Base-by-base conservation (phyloP, 352 stramenopile species). In the Phytophthora fragariaefolia region DNA sequence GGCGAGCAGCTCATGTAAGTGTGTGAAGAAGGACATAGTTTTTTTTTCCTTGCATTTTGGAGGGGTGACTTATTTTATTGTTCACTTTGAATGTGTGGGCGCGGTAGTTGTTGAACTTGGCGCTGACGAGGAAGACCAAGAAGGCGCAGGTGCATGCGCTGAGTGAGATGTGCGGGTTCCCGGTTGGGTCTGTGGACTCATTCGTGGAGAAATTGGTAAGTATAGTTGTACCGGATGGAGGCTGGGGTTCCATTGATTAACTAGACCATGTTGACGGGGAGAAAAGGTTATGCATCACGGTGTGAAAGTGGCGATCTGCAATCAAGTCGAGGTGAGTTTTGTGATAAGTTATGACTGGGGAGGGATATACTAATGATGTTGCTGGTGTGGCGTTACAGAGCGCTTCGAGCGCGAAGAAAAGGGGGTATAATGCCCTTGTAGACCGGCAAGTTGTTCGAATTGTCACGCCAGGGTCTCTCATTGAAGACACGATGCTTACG, bases 261-360 rank as follows among this genome's bases (percentile, higher is more conserved):
- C 30, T 36, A 12, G 12, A 6, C 6, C 12, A 8, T 57, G 24
- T 4, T 49, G 7, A 15, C 50, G 23, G 38, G 30, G 26, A 7
- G 22, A 46, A 5, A 40, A 91, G 83, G 83, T 92, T 40, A 92
- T 91, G 77, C 86, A 94, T 58, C 86, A 94, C 58, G 86, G 86
- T 6, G 73, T 91, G 1, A 94, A 92, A 64, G 83, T 94, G n/a
- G 86, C 86, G 2, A 88, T 94, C 43, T 94, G 86, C 58, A 92
- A 92, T 61, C 86, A 94, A 74, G 71, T 90, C 7, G 84, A 94
- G 76, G 83, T 91, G 18, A 1, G 40, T 53, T 52, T 9, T 7
- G 30, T 36, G 30, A 36, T 36, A 1, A 1, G 10, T 36, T 36
- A 8, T 0, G 30, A 36, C 10, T 17, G 32, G 9, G 32, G 9